Evolutionary conservation across 2,329 filamentous ascomycete species (phyloP).

Genomic region (Tolypocladium album): DNA sequence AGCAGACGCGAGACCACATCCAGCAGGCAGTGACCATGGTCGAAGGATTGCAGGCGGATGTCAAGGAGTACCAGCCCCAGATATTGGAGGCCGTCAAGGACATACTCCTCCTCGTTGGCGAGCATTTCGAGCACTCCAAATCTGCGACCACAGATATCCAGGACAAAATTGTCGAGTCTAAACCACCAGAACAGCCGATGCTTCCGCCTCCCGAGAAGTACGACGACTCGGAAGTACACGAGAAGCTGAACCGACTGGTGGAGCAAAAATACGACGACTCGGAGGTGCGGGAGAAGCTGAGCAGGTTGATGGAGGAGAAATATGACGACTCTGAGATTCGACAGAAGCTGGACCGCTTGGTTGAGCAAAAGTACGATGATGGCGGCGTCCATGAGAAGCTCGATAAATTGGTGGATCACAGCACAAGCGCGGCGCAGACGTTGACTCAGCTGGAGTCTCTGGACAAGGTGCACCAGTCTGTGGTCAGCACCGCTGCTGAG

Average conservation of each 20-base stretch:
- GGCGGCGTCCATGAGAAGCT: conserved; percentile 25
- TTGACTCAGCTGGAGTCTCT: conserved; percentile 70
- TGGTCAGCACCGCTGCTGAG: conserved; percentile 73
- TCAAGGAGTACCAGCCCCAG: conserved; percentile 78
- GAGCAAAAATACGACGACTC: conserved; percentile 45
- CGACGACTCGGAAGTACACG: conserved; percentile 19
- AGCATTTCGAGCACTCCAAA: conserved; percentile 85
- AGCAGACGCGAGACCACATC: conserved; percentile 72
- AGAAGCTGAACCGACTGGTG: conserved; percentile 21
- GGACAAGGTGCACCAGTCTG: conserved; percentile 80
- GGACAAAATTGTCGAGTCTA: conserved; percentile 50
- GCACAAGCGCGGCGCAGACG: conserved; percentile 55
- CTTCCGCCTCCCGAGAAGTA: conserved; percentile 45
- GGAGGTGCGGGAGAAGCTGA: conserved; percentile 38
- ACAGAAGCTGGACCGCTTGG: conserved; percentile 17
- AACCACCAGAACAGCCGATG: conserved; percentile 47
- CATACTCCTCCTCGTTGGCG: conserved; percentile 68
- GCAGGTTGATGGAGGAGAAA: conserved; percentile 23
- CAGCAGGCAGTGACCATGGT: conserved; percentile 63
- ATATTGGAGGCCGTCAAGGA: conserved; percentile 80
- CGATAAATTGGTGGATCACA: conserved; percentile 47
- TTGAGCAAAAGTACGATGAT: conserved; percentile 49
- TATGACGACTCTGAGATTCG: conserved; percentile 18
- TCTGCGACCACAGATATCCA: conserved; percentile 45
- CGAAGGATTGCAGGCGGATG: conserved; percentile 64